These are phyloP conservation scores for Rhodotorula graminis DNA, from an alignment of 768 basidiomycete species.

Conservation along the genomic window DNA sequence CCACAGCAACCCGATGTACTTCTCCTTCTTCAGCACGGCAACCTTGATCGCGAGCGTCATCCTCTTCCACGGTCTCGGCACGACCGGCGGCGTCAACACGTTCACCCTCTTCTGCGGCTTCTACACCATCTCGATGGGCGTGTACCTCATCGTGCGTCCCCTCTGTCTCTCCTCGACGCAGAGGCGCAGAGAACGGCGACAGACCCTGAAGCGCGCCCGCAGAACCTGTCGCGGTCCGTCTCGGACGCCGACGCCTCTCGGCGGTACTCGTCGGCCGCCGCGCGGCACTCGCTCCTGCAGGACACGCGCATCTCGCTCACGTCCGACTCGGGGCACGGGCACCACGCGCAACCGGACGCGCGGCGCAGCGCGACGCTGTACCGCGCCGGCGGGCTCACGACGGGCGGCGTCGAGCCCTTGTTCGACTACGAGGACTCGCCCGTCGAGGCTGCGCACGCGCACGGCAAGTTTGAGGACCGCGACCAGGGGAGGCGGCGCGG, in stretches of 20 bases:
- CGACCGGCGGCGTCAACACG: conserved; percentile 71
- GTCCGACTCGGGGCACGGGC: not conserved
- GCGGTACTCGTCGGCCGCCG: conserved; percentile 25
- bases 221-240: conserved; percentile 40
- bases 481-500: not conserved
- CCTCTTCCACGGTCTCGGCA: conserved; percentile 96
- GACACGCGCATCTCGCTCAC: not conserved
- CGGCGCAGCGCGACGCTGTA: conserved; percentile 8
- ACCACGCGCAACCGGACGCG: conserved; percentile 2
- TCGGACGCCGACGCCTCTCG: conserved; percentile 36
- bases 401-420: conserved; percentile 21
- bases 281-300: conserved; percentile 15
- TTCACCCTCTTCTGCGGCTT: conserved; percentile 85
- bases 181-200: not conserved
- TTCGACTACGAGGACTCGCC: conserved; percentile 22
- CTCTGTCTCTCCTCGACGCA: not conserved
- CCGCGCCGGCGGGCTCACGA: conserved; percentile 15
- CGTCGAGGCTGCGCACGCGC: not conserved
- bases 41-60: conserved; percentile 92
- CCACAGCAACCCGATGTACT: conserved; percentile 54
- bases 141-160: conserved; percentile 64
- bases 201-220: not conserved
- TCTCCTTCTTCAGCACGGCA: conserved; percentile 89
- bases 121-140: conserved; percentile 87
- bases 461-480: not conserved